Base-by-base conservation (phyloP, 2,329 filamentous ascomycete species). In the Neofusicoccum laricinum region DNA sequence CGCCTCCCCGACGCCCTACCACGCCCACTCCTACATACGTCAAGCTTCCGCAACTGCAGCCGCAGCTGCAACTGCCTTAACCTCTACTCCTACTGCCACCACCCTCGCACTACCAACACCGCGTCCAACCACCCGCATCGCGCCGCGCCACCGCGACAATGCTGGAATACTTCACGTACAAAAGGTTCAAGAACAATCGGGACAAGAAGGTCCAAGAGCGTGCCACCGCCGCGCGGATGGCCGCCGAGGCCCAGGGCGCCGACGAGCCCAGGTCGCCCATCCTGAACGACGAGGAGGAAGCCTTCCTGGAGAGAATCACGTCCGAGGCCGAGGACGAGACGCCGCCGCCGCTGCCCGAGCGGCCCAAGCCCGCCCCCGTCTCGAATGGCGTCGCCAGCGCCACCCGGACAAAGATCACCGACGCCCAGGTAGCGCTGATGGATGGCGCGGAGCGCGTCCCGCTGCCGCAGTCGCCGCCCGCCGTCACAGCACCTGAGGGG, bases 281-380 rank as follows among this genome's bases (percentile, higher is more conserved):
- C 2, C 72, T 88, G n/a, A 85, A 83, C 17, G 80, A 84, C n/a
- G 85, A 87, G 69, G 86, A 88, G 66, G 84, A 88, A 68, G 77
- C 80, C 61, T 88, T 87, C 68, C 74, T 88, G 38, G 77, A 80
- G 62, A 76, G 77, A 38, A 81, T 87, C 36, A 81, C 81, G 2
- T 78, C 81, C 7, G 78, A 81, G 40, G 76, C 78, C 17, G 72
- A 75, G 55, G 77, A 81, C 38, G 76, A 78, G 17, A 70, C 76
- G 3, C 76, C 78, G 1, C 78, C 79, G n/a, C 77, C 78, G 12
- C 73, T 81, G 7, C 79, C 79, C 8, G 71, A 70, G 10, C 71
- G 75, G 34, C 76, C 74, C 4, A 71, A 69, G 3, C 15, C 72
- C 74, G 15, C 71, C 75, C 17, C 66, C 72, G 12, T 72, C 77